These are phyloP conservation scores for Carex littledalei DNA, from an alignment of 176 grass and related monocot genomes.

Conservation along the genomic window DNA sequence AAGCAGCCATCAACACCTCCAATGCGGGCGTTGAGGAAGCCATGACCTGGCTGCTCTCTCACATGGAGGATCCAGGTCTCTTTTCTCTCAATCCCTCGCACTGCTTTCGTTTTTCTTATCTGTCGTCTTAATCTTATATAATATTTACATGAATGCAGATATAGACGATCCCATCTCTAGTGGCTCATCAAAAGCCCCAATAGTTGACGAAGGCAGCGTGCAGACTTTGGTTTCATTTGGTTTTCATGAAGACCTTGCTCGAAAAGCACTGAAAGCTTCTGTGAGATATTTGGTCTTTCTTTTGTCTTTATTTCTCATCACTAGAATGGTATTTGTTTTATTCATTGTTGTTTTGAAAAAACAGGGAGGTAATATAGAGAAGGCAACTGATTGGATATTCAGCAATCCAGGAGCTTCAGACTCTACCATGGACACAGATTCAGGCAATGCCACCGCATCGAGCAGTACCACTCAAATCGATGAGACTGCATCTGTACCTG, in stretches of 20 bases:
- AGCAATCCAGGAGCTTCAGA: conserved; percentile 58
- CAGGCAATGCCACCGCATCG: conserved; percentile 32
- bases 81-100: background rate
- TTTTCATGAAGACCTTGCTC: conserved; percentile 80
- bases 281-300: conserved; percentile 39
- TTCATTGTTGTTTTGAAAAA: conserved; percentile 17
- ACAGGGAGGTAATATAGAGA: conserved; percentile 91
- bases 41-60: conserved; percentile 91
- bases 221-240: conserved; percentile 91
- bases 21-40: conserved; percentile 89
- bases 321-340: conserved; percentile 2
- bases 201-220: conserved; percentile 82
- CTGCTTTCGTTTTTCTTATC: background rate
- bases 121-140: background rate
- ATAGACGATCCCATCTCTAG: conserved; percentile 79
- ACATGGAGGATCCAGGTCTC: conserved; percentile 91
- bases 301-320: background rate
- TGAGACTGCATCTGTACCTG: conserved; percentile 36
- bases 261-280: conserved; percentile 80
- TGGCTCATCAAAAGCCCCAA: conserved; percentile 28
- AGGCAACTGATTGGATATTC: conserved; percentile 95
- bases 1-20: conserved; percentile 86
- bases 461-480: conserved; percentile 32
- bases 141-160: conserved; percentile 39
- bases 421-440: conserved; percentile 39